phyloP scores from a whole-genome alignment of 257 asterid genomes.

The Eucommia ulmoides region DNA sequence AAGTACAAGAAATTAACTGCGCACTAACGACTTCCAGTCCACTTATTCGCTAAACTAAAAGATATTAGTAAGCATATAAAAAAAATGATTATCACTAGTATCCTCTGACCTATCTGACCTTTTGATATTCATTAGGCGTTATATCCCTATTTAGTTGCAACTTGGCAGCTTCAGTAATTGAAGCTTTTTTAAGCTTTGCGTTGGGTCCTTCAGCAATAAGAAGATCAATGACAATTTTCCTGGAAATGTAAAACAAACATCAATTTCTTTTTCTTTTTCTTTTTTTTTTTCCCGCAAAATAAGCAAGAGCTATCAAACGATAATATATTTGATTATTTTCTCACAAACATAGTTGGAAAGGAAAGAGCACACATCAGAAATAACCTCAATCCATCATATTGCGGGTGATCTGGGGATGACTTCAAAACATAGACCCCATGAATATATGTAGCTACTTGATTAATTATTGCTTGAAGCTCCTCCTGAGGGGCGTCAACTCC shows the following conservation, averaged over 20 bases:
- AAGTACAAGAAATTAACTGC: neutral
- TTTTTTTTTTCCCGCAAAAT: too few species aligned
- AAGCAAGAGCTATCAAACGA: too few species aligned
- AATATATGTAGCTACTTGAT: conserved; percentile 52
- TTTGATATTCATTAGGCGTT: conserved; percentile 31
- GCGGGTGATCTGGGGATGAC: conserved; percentile 65
- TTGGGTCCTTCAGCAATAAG: conserved; percentile 54
- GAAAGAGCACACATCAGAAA: conserved; percentile 4
- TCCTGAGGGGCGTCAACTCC: conserved; percentile 37
- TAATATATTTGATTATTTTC: too few species aligned
- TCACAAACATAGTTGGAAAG: too few species aligned
- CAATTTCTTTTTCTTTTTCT: too few species aligned
- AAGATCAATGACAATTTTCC: conserved; percentile 68
- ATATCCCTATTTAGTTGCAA: conserved; percentile 35
- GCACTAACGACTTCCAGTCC: neutral
- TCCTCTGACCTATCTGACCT: conserved; percentile 45
- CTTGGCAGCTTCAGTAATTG: conserved; percentile 61
- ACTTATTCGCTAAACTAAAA: neutral
- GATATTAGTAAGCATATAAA: neutral
- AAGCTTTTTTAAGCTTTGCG: conserved; percentile 70
- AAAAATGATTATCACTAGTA: neutral
- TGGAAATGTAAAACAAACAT: conserved; percentile 15
- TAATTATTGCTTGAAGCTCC: conserved; percentile 53
- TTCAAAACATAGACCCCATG: conserved; percentile 74
- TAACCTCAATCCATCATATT: conserved; percentile 60